Evolutionary conservation across 1,139 yeast species (phyloP).

Genomic region (Diutina ranongensis): DNA sequence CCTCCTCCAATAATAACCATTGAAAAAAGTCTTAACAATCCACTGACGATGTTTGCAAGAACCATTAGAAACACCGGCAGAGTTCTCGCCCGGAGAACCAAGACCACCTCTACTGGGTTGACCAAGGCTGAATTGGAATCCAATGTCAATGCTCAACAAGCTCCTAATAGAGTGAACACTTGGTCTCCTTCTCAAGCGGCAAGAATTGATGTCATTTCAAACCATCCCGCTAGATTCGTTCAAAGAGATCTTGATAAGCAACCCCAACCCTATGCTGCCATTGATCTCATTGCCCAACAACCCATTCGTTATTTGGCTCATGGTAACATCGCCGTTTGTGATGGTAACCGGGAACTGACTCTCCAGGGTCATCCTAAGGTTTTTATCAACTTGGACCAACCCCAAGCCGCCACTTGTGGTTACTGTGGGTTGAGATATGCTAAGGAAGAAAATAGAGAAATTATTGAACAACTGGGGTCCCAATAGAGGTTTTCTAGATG

Average conservation of each 20-base stretch:
- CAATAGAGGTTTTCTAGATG: conserved; percentile 5
- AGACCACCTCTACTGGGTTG: conserved; percentile 2
- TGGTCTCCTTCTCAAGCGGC: conserved; percentile 68
- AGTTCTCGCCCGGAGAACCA: conserved; percentile 4
- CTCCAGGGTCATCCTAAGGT: conserved; percentile 83
- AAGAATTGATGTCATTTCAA: conserved; percentile 44
- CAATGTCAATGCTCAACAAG: conserved; percentile 39
- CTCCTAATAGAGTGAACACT: conserved; percentile 60
- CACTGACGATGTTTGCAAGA: conserved; percentile 2
- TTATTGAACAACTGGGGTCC: conserved; percentile 19
- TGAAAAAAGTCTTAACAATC: neutral
- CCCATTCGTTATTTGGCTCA: conserved; percentile 54
- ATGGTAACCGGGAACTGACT: conserved; percentile 60
- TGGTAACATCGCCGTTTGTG: conserved; percentile 65
- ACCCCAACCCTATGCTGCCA: conserved; percentile 79
- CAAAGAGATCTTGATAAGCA: conserved; percentile 58
- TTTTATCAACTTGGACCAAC: conserved; percentile 69
- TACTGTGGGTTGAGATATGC: conserved; percentile 70
- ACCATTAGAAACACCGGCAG: conserved; percentile 1
- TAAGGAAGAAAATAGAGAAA: conserved; percentile 32
- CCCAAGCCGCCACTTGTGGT: conserved; percentile 61
- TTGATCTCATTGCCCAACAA: conserved; percentile 65
- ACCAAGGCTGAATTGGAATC: conserved; percentile 18
- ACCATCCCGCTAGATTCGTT: conserved; percentile 53
- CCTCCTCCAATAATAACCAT: conserved; percentile 1